These are phyloP conservation scores for Elongisporangium anandrum DNA, from an alignment of 352 stramenopile genomes.

Conservation along the genomic window DNA sequence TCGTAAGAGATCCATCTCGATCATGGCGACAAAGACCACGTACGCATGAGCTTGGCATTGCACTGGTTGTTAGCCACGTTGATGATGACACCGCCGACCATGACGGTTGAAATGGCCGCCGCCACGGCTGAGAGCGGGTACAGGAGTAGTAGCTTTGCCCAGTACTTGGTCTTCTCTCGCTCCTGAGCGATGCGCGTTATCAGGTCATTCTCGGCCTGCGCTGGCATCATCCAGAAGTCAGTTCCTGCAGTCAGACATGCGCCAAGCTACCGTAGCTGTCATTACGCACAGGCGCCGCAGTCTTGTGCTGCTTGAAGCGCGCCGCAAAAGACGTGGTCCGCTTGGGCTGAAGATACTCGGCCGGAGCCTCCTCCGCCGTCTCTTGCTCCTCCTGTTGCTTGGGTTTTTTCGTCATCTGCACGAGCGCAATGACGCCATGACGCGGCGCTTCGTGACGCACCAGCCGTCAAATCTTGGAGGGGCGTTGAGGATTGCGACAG, in stretches of 20 bases:
- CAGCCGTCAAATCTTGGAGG: slow-evolving; percentile 17
- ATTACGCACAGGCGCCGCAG: slow-evolving; percentile 10
- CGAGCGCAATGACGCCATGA: slow-evolving; percentile 6
- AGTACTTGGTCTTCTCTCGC: slow-evolving; percentile 70
- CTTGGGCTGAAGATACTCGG: slow-evolving; percentile 50
- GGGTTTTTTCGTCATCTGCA: slow-evolving; percentile 7
- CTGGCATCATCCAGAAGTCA: slow-evolving; percentile 3
- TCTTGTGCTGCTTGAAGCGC: slow-evolving; percentile 38
- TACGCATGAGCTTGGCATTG: slow-evolving; percentile 66
- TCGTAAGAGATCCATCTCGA: slow-evolving; percentile 3
- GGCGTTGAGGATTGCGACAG: slow-evolving; percentile 1
- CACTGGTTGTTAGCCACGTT: slow-evolving; percentile 62
- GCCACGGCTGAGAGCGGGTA: slow-evolving; percentile 61
- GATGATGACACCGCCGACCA: slow-evolving; percentile 63
- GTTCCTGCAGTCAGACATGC: slow-evolving; percentile 1
- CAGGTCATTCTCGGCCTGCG: slow-evolving; percentile 39
- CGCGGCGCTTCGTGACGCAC: background rate
- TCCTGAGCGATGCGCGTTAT: slow-evolving; percentile 41
- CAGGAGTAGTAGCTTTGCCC: slow-evolving; percentile 54
- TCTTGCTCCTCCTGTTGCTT: slow-evolving; percentile 5
- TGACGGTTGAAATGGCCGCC: slow-evolving; percentile 52
- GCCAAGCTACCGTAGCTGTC: slow-evolving; percentile 1
- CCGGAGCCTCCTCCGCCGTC: slow-evolving; percentile 1
- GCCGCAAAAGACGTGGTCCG: slow-evolving; percentile 55
- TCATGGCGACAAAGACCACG: slow-evolving; percentile 6